Conservation (phyloP, 2,329 filamentous ascomycete species). For the Corinectria fuckeliana region DNA sequence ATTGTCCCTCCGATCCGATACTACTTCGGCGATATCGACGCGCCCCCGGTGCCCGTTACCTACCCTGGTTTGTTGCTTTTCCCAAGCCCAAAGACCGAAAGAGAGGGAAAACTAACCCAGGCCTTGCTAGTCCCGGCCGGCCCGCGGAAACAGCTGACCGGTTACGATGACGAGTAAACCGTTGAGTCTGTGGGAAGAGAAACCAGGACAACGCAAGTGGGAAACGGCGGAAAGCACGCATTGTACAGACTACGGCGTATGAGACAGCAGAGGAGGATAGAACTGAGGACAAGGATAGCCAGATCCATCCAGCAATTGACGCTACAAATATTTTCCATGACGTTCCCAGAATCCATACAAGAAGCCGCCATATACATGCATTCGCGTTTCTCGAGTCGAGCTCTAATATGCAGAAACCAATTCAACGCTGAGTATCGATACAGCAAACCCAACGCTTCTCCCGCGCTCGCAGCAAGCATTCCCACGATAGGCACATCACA, state of each 20-base stretch:
- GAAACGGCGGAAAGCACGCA: constrained; percentile 12
- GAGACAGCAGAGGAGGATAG: constrained; percentile 25
- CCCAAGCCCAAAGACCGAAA: neutral
- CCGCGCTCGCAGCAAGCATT: neutral
- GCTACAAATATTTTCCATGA: constrained; percentile 35
- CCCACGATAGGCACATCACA: constrained; percentile 11
- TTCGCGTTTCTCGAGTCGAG: constrained; percentile 22
- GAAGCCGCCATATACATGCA: constrained; percentile 19
- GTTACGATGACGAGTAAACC: constrained; percentile 63
- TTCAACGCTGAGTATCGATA: constrained; percentile 24
- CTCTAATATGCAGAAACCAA: constrained; percentile 27
- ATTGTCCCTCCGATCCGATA: constrained; percentile 76
- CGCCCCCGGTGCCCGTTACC: constrained; percentile 79
- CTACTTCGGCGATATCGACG: constrained; percentile 75
- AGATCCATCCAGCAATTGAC: constrained; percentile 35
- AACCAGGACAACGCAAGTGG: constrained; percentile 18
- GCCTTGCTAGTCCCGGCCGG: constrained; percentile 59
- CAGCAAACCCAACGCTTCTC: constrained; percentile 16
- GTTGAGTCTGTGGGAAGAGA: constrained; percentile 11
- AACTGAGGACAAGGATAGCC: constrained; percentile 27
- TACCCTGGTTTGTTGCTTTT: constrained; percentile 81
- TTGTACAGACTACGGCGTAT: constrained; percentile 40
- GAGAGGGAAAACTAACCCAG: constrained; percentile 12
- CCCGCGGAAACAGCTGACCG: constrained; percentile 64
- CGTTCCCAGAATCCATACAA: constrained; percentile 19